These are phyloP conservation scores for Ambrosiella xylebori DNA, from an alignment of 2,329 filamentous ascomycete species.

Conservation along the genomic window DNA sequence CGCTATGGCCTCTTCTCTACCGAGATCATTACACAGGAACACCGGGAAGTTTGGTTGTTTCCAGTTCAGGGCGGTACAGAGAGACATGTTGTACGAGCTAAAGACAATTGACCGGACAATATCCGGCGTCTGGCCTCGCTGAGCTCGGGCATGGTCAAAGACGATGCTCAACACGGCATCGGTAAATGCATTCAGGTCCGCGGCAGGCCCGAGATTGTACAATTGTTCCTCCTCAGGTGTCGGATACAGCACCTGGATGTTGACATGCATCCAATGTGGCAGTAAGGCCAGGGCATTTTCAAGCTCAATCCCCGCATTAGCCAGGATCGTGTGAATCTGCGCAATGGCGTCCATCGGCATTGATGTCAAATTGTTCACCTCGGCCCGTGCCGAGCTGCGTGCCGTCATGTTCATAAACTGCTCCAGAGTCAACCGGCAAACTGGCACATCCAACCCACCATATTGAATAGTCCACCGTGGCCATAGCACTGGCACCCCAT, in stretches of 20 bases:
- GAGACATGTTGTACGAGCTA: conserved; percentile 74
- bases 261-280: conserved; percentile 66
- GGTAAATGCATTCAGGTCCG: conserved; percentile 72
- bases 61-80: conserved; percentile 95
- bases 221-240: conserved; percentile 53
- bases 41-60: conserved; percentile 98
- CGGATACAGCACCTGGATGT: conserved; percentile 84
- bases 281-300: conserved; percentile 59
- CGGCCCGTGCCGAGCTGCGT: conserved; percentile 24
- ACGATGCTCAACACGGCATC: conserved; percentile 72
- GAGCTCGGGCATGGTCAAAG: conserved; percentile 71
- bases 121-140: conserved; percentile 47
- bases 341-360: conserved; percentile 39
- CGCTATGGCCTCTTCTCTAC: conserved; percentile 26
- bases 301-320: conserved; percentile 61
- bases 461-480: conserved; percentile 67
- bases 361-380: conserved; percentile 26
- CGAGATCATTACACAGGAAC: conserved; percentile 85
- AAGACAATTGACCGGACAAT: conserved; percentile 79
- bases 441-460: conserved; percentile 61
- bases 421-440: conserved; percentile 58
- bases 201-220: conserved; percentile 53
- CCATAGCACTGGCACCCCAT: conserved; percentile 74
- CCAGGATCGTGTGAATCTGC: conserved; percentile 54
- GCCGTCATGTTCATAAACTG: conserved; percentile 46